Evolutionary conservation across 116 monocot species (phyloP).

Genomic region (Trichopus zeylanicus): DNA sequence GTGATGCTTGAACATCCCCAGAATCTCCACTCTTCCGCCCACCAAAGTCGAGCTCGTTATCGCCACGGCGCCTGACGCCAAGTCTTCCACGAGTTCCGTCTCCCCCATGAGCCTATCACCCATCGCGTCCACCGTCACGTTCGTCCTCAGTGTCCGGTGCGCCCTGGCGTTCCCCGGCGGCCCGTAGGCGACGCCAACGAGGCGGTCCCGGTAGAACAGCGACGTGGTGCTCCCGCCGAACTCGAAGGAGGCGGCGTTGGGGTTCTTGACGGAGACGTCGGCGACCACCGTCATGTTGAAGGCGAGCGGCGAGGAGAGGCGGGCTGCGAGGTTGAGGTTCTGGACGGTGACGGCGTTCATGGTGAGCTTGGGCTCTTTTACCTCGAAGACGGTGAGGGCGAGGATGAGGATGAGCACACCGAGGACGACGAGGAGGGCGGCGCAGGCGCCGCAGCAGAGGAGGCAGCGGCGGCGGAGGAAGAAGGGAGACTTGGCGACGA

Average conservation of each 20-base stretch:
- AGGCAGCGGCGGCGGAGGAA: conserved; percentile 21
- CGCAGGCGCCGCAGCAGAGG: conserved; percentile 33
- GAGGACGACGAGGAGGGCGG: conserved; percentile 13
- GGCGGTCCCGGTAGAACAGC: conserved; percentile 30
- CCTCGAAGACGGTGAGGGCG: conserved; percentile 46
- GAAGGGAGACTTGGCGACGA: background rate
- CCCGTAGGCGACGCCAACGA: conserved; percentile 24
- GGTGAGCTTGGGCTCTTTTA: conserved; percentile 38
- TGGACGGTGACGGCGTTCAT: conserved; percentile 34
- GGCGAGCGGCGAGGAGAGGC: background rate
- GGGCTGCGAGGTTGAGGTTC: background rate
- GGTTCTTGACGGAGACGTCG: conserved; percentile 57
- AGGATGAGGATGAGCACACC: conserved; percentile 45
- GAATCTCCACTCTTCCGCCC: conserved; percentile 16
- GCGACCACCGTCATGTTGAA: conserved; percentile 32
- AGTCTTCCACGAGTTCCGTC: background rate
- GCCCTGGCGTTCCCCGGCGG: conserved; percentile 29
- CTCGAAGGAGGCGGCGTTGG: conserved; percentile 37
- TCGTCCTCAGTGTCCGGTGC: conserved; percentile 30
- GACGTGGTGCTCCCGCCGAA: conserved; percentile 34
- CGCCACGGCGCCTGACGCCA: background rate
- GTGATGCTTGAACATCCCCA: conserved; percentile 27
- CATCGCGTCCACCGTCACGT: conserved; percentile 44
- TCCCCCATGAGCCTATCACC: conserved; percentile 2
- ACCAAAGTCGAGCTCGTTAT: conserved; percentile 18